Base-by-base conservation (phyloP, 2,329 filamentous ascomycete genomes). In the Cryphonectria nitschkei region DNA sequence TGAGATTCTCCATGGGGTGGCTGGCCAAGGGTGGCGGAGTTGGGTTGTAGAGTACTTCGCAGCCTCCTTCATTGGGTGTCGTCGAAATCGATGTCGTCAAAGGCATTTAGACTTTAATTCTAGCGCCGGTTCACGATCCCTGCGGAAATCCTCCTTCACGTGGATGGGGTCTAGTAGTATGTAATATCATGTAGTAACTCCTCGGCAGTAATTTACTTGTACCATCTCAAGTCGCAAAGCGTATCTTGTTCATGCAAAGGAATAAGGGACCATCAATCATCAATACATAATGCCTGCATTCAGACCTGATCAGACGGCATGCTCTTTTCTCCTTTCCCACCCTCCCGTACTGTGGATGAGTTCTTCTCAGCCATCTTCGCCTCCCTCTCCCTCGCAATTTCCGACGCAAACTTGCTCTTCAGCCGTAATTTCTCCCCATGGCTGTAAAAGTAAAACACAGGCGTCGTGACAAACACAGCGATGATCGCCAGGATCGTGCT, bases 401-500 rank as follows among this genome's bases (percentile, higher is more conserved):
- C 37, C 76, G 85, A 81, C 5, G 87, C 87, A 75, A 89, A 89
- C 50, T 83, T 82, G 43, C 84, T 86, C 56, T 81, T 82, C 41
- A 78, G 82, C 3, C 88, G 81, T 46, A 90, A 84, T 13, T 79
- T 76, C 0, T 86, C 84, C 0, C 88, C 88, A 73, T 88, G 86
- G 80, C 81, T 83, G 75, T 88, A 89, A 74, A 89, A 85, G 26
- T 86, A 75, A 72, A 86, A 88, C 3, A 89, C 85, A 0, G 87
- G 85, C 60, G 84, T 81, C 13, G 85, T 82, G 6, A 89, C 81
- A 41, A 89, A 75, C 43, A 79, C 82, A 0, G 83, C 85, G 0
- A 90, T 58, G 1, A 58, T 58, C 13, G 54, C 54, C 16, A 58
- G 82, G 8, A 89, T 82, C 0, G 85, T 86, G 39, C 84, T 86